These are phyloP conservation scores for Kazachstania kunashirensis DNA, from an alignment of 805 yeast genomes.

Conservation along the genomic window DNA sequence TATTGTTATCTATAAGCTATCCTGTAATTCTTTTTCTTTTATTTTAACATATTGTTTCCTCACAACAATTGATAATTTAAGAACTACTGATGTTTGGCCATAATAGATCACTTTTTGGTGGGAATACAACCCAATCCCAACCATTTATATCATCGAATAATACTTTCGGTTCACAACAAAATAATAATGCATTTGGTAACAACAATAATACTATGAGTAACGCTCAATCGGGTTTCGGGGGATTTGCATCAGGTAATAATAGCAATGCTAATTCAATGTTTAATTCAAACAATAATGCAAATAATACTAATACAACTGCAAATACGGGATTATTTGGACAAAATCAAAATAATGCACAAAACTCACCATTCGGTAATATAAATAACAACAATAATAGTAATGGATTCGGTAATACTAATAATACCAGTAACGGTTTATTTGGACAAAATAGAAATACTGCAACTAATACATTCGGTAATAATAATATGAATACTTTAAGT, in stretches of 20 bases:
- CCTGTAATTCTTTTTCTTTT: too few species aligned
- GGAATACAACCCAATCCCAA: slow-evolving; percentile 18
- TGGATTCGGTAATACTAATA: slow-evolving; percentile 16
- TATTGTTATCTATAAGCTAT: too few species aligned
- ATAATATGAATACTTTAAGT: slow-evolving; percentile 7
- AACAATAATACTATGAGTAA: slow-evolving; percentile 12
- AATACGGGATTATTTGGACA: slow-evolving; percentile 24
- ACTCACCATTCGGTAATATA: slow-evolving; percentile 27
- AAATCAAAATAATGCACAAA: slow-evolving; percentile 15
- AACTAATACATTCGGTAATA: slow-evolving; percentile 22
- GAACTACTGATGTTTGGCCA: too few species aligned
- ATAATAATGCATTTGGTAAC: slow-evolving; percentile 17
- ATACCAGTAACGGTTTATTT: slow-evolving; percentile 25
- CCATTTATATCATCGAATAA: slow-evolving; percentile 12
- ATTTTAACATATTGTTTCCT: too few species aligned
- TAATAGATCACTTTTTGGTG: slow-evolving; percentile 16
- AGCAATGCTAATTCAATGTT: slow-evolving; percentile 6
- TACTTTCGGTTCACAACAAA: slow-evolving; percentile 7
- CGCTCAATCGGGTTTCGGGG: slow-evolving; percentile 28
- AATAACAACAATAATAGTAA: slow-evolving; percentile 19
- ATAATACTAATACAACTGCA: slow-evolving; percentile 10
- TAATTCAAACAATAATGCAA: slow-evolving; percentile 5
- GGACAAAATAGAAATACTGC: slow-evolving; percentile 8
- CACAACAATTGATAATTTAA: too few species aligned
- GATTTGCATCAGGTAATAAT: slow-evolving; percentile 17